These are phyloP conservation scores for Penicillium occitanis DNA, from an alignment of 2,329 filamentous ascomycete genomes.

Conservation along the genomic window DNA sequence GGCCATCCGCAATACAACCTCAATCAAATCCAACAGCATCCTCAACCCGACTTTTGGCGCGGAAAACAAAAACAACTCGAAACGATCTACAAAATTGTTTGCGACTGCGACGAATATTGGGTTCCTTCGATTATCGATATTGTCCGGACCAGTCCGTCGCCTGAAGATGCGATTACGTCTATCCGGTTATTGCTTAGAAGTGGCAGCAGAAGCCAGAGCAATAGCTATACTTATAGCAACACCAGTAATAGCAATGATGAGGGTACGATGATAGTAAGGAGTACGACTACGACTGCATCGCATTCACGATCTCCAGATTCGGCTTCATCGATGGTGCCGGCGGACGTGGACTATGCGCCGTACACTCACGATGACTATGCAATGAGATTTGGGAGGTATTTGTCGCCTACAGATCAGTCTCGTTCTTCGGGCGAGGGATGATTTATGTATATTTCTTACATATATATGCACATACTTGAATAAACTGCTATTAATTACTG, in stretches of 20 bases:
- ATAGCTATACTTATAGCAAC: neutral
- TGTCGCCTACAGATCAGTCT: neutral
- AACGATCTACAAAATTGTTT: slow-evolving; percentile 30
- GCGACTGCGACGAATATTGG: slow-evolving; percentile 30
- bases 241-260: neutral
- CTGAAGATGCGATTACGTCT: slow-evolving; percentile 31
- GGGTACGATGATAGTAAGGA: neutral
- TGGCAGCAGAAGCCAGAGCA: neutral
- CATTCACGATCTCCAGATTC: slow-evolving; percentile 5
- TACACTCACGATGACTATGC: neutral
- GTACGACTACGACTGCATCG: neutral
- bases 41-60: slow-evolving; percentile 27
- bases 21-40: slow-evolving; percentile 19
- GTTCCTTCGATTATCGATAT: slow-evolving; percentile 31
- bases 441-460: neutral
- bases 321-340: neutral
- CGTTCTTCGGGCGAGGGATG: slow-evolving; percentile 6
- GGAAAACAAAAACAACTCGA: slow-evolving; percentile 30
- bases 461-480: neutral
- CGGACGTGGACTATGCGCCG: neutral
- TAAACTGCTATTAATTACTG: neutral
- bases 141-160: slow-evolving; percentile 30
- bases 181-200: slow-evolving; percentile 23
- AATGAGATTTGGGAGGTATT: neutral
- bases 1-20: neutral